Evolutionary conservation across 129 eudicot genomes (phyloP).

Genomic region (Artemisia annua): DNA sequence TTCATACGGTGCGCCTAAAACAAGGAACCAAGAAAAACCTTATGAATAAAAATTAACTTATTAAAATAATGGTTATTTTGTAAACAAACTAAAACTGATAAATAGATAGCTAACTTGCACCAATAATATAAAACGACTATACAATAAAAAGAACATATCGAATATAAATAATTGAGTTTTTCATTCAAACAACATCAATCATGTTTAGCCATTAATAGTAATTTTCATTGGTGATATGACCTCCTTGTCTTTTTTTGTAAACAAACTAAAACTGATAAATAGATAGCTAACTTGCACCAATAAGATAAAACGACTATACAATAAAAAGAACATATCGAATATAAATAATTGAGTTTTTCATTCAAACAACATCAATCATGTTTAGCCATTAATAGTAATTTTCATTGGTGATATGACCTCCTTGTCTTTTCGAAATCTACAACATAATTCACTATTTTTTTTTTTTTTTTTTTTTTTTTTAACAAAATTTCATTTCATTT

Average conservation of each 20-base stretch:
- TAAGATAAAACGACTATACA: background rate
- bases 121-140: background rate
- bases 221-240: conserved; percentile 26
- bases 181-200: conserved; percentile 5
- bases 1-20: too few relatives aligned
- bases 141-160: background rate
- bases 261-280: background rate
- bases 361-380: conserved; percentile 8
- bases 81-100: background rate
- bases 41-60: background rate
- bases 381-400: conserved; percentile 10
- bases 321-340: background rate
- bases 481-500: too few relatives aligned
- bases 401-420: conserved; percentile 27
- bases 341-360: background rate
- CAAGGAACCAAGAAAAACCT: too few relatives aligned
- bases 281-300: background rate
- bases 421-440: conserved; percentile 7
- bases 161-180: background rate
- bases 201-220: conserved; percentile 15
- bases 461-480: too few relatives aligned
- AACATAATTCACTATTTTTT: too few relatives aligned
- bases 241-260: background rate
- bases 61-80: background rate
- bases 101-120: background rate